Percentiles rank a stretch among this genome's conserved stretches.
Conservation (phyloP, 2,329 filamentous ascomycete species). For the Hymenoscyphus occultus region DNA sequence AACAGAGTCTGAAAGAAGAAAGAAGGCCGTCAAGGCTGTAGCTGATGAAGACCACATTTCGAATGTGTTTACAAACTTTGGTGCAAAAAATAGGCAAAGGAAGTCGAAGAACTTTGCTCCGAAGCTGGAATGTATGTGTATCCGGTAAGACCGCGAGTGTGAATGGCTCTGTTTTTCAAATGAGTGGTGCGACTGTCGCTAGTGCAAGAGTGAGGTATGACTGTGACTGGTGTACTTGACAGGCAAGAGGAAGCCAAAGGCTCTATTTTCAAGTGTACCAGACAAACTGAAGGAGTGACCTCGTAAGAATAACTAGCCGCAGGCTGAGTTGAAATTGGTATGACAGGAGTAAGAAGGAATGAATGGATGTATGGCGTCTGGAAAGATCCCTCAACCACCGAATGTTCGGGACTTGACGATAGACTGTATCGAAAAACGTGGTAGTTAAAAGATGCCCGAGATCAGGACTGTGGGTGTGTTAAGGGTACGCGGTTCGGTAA, state of each 20-base stretch:
- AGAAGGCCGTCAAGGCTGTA: slow-evolving; percentile 23
- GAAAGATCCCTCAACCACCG: background rate
- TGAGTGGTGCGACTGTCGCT: no score
- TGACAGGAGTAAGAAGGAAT: background rate
- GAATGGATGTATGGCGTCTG: background rate
- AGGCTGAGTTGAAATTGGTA: background rate
- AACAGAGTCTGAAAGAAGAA: slow-evolving; percentile 20
- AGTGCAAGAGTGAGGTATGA: background rate
- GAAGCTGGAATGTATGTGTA: background rate
- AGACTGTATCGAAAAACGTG: background rate
- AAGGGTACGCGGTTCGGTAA: background rate
- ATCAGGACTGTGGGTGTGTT: background rate
- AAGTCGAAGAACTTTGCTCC: background rate
- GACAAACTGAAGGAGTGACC: slow-evolving; percentile 4
- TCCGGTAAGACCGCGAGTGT: slow-evolving; percentile 6
- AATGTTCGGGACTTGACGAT: background rate
- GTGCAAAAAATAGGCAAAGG: slow-evolving; percentile 1
- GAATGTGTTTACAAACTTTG: background rate
- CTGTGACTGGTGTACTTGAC: background rate
- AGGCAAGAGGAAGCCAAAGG: background rate
- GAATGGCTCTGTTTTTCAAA: slow-evolving; percentile 13
- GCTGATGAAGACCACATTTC: slow-evolving; percentile 25
- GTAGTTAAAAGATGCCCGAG: background rate
- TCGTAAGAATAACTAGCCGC: background rate
- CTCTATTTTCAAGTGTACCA: background rate